Conservation (phyloP, 352 stramenopile species). For the Phytophthora ramorum region DNA sequence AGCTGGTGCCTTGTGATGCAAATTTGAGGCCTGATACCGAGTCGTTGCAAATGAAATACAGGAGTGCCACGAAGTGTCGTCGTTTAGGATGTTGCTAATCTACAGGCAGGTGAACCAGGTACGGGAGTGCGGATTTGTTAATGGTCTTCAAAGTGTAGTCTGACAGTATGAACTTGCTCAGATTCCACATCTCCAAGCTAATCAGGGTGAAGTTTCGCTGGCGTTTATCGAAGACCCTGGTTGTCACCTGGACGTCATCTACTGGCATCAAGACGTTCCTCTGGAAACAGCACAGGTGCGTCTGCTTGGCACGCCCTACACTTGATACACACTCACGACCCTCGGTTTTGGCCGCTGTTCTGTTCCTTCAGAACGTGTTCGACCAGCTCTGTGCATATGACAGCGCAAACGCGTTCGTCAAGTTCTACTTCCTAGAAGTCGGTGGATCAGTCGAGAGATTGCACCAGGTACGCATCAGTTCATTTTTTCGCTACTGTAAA, state of each 20-base stretch:
- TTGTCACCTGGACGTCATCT: slow-evolving; percentile 55
- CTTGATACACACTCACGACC: neutral
- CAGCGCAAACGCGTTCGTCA: slow-evolving; percentile 47
- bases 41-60: slow-evolving; percentile 10
- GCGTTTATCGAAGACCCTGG: slow-evolving; percentile 40
- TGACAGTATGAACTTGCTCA: slow-evolving; percentile 8
- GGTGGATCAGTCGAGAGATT: slow-evolving; percentile 56
- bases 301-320: neutral
- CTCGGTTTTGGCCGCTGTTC: neutral
- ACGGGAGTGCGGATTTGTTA: neutral
- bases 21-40: slow-evolving; percentile 2
- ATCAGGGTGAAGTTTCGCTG: slow-evolving; percentile 14
- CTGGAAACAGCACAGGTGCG: slow-evolving; percentile 44
- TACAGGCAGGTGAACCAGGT: slow-evolving; percentile 45
- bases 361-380: slow-evolving; percentile 38
- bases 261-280: slow-evolving; percentile 52
- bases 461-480: slow-evolving; percentile 52
- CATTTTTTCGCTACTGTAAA: slow-evolving; percentile 33
- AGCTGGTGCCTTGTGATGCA: neutral
- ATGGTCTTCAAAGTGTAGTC: neutral
- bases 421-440: slow-evolving; percentile 62
- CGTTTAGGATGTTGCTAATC: slow-evolving; percentile 42
- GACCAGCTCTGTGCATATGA: slow-evolving; percentile 58
- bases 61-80: slow-evolving; percentile 22
- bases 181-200: slow-evolving; percentile 23